Evolutionary conservation across 345 rosid genomes (phyloP), one percentile per base, ranked within the genome.

Genomic region (Hibiscus syriacus): DNA sequence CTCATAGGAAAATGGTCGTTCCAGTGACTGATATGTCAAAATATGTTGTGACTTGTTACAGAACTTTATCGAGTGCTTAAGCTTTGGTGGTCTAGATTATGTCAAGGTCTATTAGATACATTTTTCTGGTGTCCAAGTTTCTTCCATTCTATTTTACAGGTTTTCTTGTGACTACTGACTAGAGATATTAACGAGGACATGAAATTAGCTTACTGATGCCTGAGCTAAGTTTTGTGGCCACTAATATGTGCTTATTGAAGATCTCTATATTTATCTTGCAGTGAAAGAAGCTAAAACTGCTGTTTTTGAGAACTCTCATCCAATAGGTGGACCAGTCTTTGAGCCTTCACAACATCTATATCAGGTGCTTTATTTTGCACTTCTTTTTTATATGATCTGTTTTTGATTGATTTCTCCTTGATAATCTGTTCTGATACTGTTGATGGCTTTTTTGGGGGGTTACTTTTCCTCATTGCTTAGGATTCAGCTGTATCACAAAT

Each of bases 241-340:
- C 17, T 26, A 22, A 19, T 61, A 20, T 39, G 9, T 46, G 34
- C 34, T 43, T 52, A 20, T 57, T 69, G 52, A 69, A 46, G 14
- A 38, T 72, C 27, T 72, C 30, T 57, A 5, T 16, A 64, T 17
- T 45, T n/a, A 27, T 78, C 23, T 69, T 79, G 75, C 84, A 86
- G 94, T 76, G 68, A 85, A 74, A 77, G 96, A 83, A 76, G 74
- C 84, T 54, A 70, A 71, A 46, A 17, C 76, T 52, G 50, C 68
- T 23, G 73, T 75, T 78, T 76, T 68, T 65, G 85, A 70, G 22
- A 75, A 73, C 72, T 75, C 81, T 73, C 84, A 82, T 71, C 69
- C 68, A 57, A 82, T 69, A 61, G 48, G 56, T 67, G 81, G 68
- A 53, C 27, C 64, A 19, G 67, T 70, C 43, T 74, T 66, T 66